phyloP scores from a whole-genome alignment of 352 stramenopile species.

The Phytopythium chamaehyphon region DNA sequence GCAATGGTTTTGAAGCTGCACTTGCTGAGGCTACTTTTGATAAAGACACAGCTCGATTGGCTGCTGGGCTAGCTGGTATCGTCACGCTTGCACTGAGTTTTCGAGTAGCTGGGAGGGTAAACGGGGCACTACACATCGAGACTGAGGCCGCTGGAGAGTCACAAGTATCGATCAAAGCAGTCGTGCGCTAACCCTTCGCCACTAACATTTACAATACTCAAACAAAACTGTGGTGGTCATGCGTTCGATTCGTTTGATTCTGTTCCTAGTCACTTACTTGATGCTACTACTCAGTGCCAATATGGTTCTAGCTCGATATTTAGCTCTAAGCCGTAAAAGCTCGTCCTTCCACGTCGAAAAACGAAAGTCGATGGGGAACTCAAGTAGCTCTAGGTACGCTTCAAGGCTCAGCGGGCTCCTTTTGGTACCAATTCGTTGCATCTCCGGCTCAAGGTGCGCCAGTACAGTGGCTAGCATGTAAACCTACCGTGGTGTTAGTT shows the following conservation, averaged over 20 bases:
- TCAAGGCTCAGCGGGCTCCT: conserved; percentile 21
- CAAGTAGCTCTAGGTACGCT: conserved; percentile 30
- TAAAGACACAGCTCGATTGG: conserved; percentile 47
- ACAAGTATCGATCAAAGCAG: conserved; percentile 44
- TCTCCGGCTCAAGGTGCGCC: conserved; percentile 40
- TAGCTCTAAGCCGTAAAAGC: conserved; percentile 41
- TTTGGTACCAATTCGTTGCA: conserved; percentile 23
- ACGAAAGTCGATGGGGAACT: conserved; percentile 43
- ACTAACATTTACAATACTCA: neutral
- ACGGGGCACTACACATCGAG: conserved; percentile 39
- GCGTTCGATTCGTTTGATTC: neutral
- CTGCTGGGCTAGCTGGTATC: conserved; percentile 51
- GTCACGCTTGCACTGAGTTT: conserved; percentile 65
- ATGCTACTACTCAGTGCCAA: conserved; percentile 10
- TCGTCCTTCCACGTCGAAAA: conserved; percentile 35
- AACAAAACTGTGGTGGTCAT: neutral
- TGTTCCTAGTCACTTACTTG: no score
- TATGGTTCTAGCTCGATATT: conserved; percentile 41
- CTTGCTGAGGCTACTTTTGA: conserved; percentile 59
- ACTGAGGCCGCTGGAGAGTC: conserved; percentile 46
- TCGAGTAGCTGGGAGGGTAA: conserved; percentile 38
- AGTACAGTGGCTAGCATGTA: conserved; percentile 43
- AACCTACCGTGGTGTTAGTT: conserved; percentile 30
- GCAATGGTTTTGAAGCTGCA: conserved; percentile 27
- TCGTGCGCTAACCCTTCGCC: conserved; percentile 24